Evolutionary conservation across 2,329 filamentous ascomycete species (phyloP).

Genomic region (Colletotrichum eleusines): DNA sequence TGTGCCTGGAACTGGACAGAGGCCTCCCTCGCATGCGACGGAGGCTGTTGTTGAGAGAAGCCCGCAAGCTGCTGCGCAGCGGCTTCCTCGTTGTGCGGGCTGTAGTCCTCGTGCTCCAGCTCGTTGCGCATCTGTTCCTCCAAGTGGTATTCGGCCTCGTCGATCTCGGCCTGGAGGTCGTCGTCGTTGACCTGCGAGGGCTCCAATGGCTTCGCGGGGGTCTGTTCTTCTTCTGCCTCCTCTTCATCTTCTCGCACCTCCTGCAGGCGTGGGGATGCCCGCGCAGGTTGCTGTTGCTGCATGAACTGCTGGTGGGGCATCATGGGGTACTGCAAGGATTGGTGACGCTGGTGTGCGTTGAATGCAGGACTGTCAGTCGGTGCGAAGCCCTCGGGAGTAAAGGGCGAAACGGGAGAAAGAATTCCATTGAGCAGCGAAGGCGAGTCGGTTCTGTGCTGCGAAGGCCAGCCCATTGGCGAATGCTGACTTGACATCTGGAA

Average conservation of each 20-base stretch:
- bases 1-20: slow-evolving; percentile 63
- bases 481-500: slow-evolving; percentile 75
- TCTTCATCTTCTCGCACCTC: slow-evolving; percentile 82
- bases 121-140: slow-evolving; percentile 84
- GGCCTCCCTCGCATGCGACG: slow-evolving; percentile 56
- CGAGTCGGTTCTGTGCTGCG: slow-evolving; percentile 71
- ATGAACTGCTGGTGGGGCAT: slow-evolving; percentile 69
- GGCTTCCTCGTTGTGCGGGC: slow-evolving; percentile 66
- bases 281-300: slow-evolving; percentile 65
- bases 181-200: slow-evolving; percentile 63
- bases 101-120: slow-evolving; percentile 82
- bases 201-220: slow-evolving; percentile 67
- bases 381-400: slow-evolving; percentile 64
- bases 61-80: slow-evolving; percentile 28
- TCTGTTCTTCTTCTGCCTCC: slow-evolving; percentile 63
- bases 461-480: slow-evolving; percentile 70
- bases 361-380: slow-evolving; percentile 56
- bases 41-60: slow-evolving; percentile 36
- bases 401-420: slow-evolving; percentile 74
- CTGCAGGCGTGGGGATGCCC: slow-evolving; percentile 73
- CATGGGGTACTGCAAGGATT: slow-evolving; percentile 69
- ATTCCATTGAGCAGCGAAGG: slow-evolving; percentile 71
- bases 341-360: slow-evolving; percentile 67
- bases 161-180: slow-evolving; percentile 86
- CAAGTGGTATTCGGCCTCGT: slow-evolving; percentile 87